Evolutionary conservation across 768 basidiomycete species (phyloP), one percentile per base, ranked within the genome.

Genomic region (Candolleomyces eurysporus): DNA sequence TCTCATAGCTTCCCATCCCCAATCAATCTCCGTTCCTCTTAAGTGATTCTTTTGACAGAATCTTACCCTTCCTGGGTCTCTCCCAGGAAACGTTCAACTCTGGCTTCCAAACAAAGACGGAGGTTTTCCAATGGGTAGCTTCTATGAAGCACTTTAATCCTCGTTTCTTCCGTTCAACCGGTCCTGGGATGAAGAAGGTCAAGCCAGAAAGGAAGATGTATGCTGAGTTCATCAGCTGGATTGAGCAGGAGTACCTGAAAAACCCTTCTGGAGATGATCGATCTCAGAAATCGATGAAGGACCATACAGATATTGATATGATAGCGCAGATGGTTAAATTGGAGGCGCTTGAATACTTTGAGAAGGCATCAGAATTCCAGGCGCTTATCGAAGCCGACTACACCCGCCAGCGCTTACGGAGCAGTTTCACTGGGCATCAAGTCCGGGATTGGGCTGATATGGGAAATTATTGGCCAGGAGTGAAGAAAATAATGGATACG

Each of bases 51-150:
- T 79, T 85, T 56, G 72, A 76, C 36, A 72, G 77, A 0, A 84
- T 90, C 43, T 66, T 84, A 19, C 63, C 71, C 7, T 91, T 89
- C 66, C 75, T 89, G 65, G 86, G 81, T 4, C 77, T 89, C 26
- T 82, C 84, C 0, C 76, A 82, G 75, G 77, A 79, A 5, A 66
- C 69, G 21, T 88, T 84, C 79, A 63, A 68, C 42, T 67, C 69
- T 39, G 88, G 88, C 0, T 91, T 91, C 63, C 57, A 70, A 13
- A 84, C 84, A 0, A 79, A 82, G 57, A 72, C 70, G 2, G 82
- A 84, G 16, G 70, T 82, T 4, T 90, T 90, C 66, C 68, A 82
- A 57, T 91, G 90, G 82, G 78, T 82, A 1, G 73, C 76, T 2
- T 74, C 78, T 5, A 84, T 82, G 10, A 78, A 77, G n/a, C 82